These are phyloP conservation scores for Candida namnaoensis DNA, from an alignment of 805 yeast genomes.

Conservation along the genomic window DNA sequence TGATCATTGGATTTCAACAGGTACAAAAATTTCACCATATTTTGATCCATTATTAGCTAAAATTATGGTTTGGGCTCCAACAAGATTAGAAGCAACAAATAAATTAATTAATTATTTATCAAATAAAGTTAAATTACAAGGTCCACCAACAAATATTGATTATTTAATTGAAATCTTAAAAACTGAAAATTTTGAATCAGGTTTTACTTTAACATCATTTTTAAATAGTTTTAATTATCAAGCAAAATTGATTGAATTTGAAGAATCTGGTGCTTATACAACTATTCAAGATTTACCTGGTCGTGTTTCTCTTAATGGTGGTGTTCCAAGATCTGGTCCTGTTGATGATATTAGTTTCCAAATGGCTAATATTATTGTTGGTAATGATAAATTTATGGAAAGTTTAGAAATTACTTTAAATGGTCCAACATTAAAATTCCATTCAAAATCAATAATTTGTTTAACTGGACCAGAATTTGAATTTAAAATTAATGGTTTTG, in stretches of 20 bases:
- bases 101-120: slow-evolving; percentile 14
- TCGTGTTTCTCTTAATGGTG: slow-evolving; percentile 13
- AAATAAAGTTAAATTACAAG: slow-evolving; percentile 12
- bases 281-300: slow-evolving; percentile 42
- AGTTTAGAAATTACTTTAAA: slow-evolving; percentile 17
- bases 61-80: slow-evolving; percentile 18
- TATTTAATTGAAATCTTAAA: slow-evolving; percentile 14
- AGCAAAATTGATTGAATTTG: slow-evolving; percentile 18
- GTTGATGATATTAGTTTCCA: slow-evolving; percentile 17
- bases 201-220: slow-evolving; percentile 15
- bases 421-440: slow-evolving; percentile 19
- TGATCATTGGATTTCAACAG: slow-evolving; percentile 20
- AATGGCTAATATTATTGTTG: slow-evolving; percentile 18
- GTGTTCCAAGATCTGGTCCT: slow-evolving; percentile 20
- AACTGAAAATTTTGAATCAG: slow-evolving; percentile 7
- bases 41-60: slow-evolving; percentile 23
- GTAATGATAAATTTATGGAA: slow-evolving; percentile 12
- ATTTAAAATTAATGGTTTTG: slow-evolving; percentile 3
- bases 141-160: slow-evolving; percentile 20
- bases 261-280: slow-evolving; percentile 38
- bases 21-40: slow-evolving; percentile 19
- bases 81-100: slow-evolving; percentile 9
- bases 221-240: slow-evolving; percentile 10
- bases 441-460: slow-evolving; percentile 14
- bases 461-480: slow-evolving; percentile 17